phyloP scores from a whole-genome alignment of 192 early-diverging fungal species.

The Mortierella hygrophila region DNA sequence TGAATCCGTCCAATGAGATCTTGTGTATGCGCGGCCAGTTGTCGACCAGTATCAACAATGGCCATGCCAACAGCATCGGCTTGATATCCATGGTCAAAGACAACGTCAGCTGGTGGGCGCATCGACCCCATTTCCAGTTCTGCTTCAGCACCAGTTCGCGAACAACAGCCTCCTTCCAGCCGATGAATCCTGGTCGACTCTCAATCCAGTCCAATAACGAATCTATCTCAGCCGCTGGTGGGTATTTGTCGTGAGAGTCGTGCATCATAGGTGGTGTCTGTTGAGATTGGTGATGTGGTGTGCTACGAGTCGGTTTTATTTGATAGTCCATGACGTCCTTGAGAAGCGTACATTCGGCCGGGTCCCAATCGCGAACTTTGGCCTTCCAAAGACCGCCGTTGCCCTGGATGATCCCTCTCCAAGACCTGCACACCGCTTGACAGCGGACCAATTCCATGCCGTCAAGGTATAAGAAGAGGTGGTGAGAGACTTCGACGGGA shows the following conservation, averaged over 20 bases:
- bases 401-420: slow-evolving; percentile 19
- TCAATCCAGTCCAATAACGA: slow-evolving; percentile 13
- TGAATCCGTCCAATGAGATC: slow-evolving; percentile 13
- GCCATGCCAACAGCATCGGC: slow-evolving; percentile 25
- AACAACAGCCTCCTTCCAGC: slow-evolving; percentile 25
- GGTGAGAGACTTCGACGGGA: slow-evolving; percentile 24
- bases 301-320: neutral
- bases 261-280: neutral
- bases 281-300: neutral
- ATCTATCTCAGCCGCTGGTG: neutral
- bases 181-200: slow-evolving; percentile 7
- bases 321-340: slow-evolving; percentile 11
- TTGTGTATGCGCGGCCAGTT: slow-evolving; percentile 16
- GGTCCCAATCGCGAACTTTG: slow-evolving; percentile 20
- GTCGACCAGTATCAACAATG: slow-evolving; percentile 23
- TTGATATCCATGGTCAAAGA: slow-evolving; percentile 17
- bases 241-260: neutral
- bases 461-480: slow-evolving; percentile 25
- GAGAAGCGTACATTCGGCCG: slow-evolving; percentile 19
- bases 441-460: slow-evolving; percentile 42
- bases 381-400: slow-evolving; percentile 20
- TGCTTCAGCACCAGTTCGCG: slow-evolving; percentile 28
- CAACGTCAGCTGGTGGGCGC: slow-evolving; percentile 15
- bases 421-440: slow-evolving; percentile 41
- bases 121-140: slow-evolving; percentile 26